Base-by-base conservation (phyloP, 106 monocot species). In the Apostasia shenzhenica region DNA sequence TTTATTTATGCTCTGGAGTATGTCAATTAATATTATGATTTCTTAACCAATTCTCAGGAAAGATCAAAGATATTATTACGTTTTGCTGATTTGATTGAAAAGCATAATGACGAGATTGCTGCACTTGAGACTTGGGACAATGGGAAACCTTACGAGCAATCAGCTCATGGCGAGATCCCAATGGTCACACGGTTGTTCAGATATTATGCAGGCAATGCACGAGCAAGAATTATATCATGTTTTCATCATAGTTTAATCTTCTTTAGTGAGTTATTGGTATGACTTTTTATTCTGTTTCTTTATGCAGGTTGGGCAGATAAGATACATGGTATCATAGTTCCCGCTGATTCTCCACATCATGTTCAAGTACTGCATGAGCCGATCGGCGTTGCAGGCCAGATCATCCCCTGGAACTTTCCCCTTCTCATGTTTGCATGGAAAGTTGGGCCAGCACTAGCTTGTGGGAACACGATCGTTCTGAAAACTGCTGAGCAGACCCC, bases 321-420 rank as follows among this genome's bases (percentile, higher is more conserved):
- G 78, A 94, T 94, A 59, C 89, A 94, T 55, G 89, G 93, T 26
- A 86, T 94, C 37, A 52, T 84, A 37, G 93, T 84, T 75, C 93
- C 86, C 8, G 86, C 89, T 42, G 93, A 94, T 48, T 80, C 89
- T 38, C 84, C 89, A 2, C 82, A 94, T 45, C 93, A 94, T 72
- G 89, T 87, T 14, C 89, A 94, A 72, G 86, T 94, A 42, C 57
- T 94, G 55, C 75, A 84, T 8, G 93, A 90, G 68, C 89, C 93
- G 6, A 86, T 89, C 55, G 89, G 93, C 40, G 93, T 94, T 71
- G 86, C 75, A 8, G 93, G 89, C 0, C 93, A 94, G 69, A 94
- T 90, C 50, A 87, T 94, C 26, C 93, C 93, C 2, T 94, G 93
- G 93, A 94, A 94, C 66, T 89, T 94, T 55, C 93, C 93, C 0